Conservation (phyloP, 768 basidiomycete species). For the Tricholoma bakamatsutake region DNA sequence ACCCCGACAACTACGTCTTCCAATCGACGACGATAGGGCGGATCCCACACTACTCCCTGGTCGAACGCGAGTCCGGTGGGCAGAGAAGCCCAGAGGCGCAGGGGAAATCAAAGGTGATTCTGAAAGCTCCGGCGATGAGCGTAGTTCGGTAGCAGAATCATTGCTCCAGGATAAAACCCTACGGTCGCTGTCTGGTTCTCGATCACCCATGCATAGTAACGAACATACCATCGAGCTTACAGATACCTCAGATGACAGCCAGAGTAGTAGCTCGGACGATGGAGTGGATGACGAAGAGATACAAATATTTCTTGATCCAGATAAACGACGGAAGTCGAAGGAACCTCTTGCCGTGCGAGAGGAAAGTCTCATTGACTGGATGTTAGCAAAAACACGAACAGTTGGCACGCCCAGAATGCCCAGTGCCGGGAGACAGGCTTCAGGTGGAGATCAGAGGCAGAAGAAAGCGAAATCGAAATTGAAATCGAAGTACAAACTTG, state of each 20-base stretch:
- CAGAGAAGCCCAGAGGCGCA: conserved; percentile 23
- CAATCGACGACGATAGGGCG: conserved; percentile 25
- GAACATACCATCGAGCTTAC: conserved; percentile 17
- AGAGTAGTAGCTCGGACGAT: conserved; percentile 20
- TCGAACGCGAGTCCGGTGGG: conserved; percentile 37
- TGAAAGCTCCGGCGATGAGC: conserved; percentile 47
- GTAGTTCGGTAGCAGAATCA: conserved; percentile 3
- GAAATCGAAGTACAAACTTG: conserved; percentile 20
- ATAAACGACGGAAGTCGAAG: background rate
- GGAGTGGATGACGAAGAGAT: conserved; percentile 26
- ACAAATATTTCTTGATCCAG: conserved; percentile 25
- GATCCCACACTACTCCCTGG: conserved; percentile 44
- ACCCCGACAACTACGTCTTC: conserved; percentile 5
- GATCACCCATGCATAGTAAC: conserved; percentile 11
- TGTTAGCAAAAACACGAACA: conserved; percentile 46
- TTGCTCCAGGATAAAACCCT: background rate
- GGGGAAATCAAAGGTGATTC: conserved; percentile 54
- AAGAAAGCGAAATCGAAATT: conserved; percentile 9
- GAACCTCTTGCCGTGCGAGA: conserved; percentile 24
- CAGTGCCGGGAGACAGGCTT: conserved; percentile 13
- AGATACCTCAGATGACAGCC: conserved; percentile 7
- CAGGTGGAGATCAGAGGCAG: background rate
- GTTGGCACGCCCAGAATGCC: conserved; percentile 17
- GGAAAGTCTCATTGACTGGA: conserved; percentile 60
- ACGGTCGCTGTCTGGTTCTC: conserved; percentile 4